These are phyloP conservation scores for Selenicereus undatus DNA, from an alignment of 148 eudicot species.

Conservation along the genomic window DNA sequence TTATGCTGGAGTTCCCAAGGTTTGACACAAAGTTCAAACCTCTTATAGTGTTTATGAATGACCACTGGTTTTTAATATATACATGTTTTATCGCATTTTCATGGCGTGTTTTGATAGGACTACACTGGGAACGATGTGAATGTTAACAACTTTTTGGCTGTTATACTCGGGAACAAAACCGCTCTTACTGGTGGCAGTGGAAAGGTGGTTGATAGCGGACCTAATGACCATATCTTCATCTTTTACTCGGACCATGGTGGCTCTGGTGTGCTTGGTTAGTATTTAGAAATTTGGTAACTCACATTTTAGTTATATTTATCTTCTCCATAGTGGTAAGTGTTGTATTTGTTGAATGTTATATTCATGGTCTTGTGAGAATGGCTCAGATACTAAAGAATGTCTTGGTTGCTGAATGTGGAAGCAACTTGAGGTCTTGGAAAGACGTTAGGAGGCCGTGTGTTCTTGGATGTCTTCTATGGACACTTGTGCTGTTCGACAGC, in stretches of 20 bases:
- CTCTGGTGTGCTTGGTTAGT: constrained; percentile 47
- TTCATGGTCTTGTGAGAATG: not conserved
- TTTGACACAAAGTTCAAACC: constrained; percentile 11
- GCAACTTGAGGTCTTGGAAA: not conserved
- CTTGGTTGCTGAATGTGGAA: not conserved
- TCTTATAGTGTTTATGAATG: not conserved
- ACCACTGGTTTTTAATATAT: not conserved
- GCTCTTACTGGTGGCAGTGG: constrained; percentile 45
- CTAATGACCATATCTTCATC: constrained; percentile 43
- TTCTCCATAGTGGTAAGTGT: not conserved
- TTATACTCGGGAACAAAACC: constrained; percentile 34
- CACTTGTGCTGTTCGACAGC: not conserved
- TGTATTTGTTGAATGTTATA: not conserved
- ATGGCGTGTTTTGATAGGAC: constrained; percentile 30
- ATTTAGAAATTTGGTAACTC: not conserved
- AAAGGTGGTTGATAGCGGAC: constrained; percentile 47
- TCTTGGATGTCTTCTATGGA: not conserved
- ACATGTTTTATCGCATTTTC: not conserved
- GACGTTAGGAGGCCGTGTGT: not conserved
- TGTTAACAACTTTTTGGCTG: constrained; percentile 44
- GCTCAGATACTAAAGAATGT: not conserved
- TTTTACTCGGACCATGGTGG: constrained; percentile 49
- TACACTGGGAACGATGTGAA: constrained; percentile 42
- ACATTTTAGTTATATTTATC: not conserved
- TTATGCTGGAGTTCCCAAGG: constrained; percentile 54